Base-by-base conservation (phyloP, 306 rosid species). In the Vigna unguiculata region DNA sequence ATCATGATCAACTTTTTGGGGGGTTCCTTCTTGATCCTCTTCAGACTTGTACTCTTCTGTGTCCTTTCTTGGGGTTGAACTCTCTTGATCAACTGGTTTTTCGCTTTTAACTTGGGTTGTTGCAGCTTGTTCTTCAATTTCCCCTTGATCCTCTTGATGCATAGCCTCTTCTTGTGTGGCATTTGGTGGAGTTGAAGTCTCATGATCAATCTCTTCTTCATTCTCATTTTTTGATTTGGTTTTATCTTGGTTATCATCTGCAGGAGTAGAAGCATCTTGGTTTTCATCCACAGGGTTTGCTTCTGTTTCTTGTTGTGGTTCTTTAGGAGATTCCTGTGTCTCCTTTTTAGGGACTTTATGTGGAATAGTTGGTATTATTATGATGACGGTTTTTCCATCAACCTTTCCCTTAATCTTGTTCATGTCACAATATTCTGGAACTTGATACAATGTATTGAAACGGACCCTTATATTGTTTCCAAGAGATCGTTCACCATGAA, bases 401-500 rank as follows among this genome's bases (percentile, higher is more conserved):
- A 74, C n/a, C 30, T 63, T 65, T 20, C 86, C 88, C 25, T 1
- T 54, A 2, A 85, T 46, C 4, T 7, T 64, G 16, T 5, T 52
- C 1, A 71, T 34, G 28, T 78, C 72, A 74, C 85, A 81, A 40
- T 41, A 67, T 53, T 71, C 41, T 69, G 83, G 88, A 71, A 85
- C 73, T 69, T 66, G 43, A 74, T 81, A 21, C 6, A 13, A 47
- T 63, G 19, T 15, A 63, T 49, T 70, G 83, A 81, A 85, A 63
- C 85, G 81, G 0, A 14, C 34, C 20, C 4, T 47, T 78, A 9
- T 63, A 13, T 81, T 78, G 9, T 53, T 21, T 21, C 60, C 81
- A 81, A 47, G 58, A 25, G 88, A 72, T 74, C 72, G 36, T 28
- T 81, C 85, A 62, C 85, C 88, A 17, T 16, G 78, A 63, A 85